A percentile compares a stretch with the other conserved stretches of the same genome.
Evolutionary conservation across 352 stramenopile species (phyloP).

Genomic region (Phytophthora meadii): DNA sequence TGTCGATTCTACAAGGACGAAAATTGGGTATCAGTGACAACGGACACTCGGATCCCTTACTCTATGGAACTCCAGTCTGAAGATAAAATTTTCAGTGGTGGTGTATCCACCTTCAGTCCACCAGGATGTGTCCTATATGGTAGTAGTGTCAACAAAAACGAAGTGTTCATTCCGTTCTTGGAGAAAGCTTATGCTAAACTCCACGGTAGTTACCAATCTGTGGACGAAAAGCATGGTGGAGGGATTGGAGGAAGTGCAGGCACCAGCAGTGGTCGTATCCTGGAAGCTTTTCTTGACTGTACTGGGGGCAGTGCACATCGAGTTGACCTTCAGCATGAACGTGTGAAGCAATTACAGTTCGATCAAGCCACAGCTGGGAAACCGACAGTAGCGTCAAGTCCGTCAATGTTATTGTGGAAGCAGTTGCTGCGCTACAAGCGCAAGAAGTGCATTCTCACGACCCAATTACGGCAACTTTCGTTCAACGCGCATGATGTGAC

Average conservation of each 20-base stretch:
- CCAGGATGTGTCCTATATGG: slow-evolving; percentile 76
- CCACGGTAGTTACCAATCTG: slow-evolving; percentile 74
- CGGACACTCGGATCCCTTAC: slow-evolving; percentile 88
- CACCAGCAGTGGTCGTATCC: slow-evolving; percentile 63
- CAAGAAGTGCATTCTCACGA: slow-evolving; percentile 69
- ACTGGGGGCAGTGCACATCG: slow-evolving; percentile 86
- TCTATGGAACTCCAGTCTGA: slow-evolving; percentile 50
- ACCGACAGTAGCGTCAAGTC: slow-evolving; percentile 33
- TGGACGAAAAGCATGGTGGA: slow-evolving; percentile 51
- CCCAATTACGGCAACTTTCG: slow-evolving; percentile 72
- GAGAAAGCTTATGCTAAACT: slow-evolving; percentile 93
- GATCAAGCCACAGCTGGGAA: slow-evolving; percentile 29
- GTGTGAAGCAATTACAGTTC: slow-evolving; percentile 38
- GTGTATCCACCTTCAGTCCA: slow-evolving; percentile 26
- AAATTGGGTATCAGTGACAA: slow-evolving; percentile 88
- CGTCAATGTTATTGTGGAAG: slow-evolving; percentile 61
- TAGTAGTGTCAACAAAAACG: slow-evolving; percentile 75
- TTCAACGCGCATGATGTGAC: slow-evolving; percentile 73
- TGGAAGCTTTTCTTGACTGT: slow-evolving; percentile 90
- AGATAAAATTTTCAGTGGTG: slow-evolving; percentile 30
- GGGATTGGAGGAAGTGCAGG: slow-evolving; percentile 42
- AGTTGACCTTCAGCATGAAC: slow-evolving; percentile 68
- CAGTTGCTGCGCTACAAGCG: slow-evolving; percentile 66
- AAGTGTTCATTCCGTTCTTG: slow-evolving; percentile 88
- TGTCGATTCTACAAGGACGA: slow-evolving; percentile 94